A percentile compares a stretch with the other conserved stretches of the same genome.
These are phyloP conservation scores for Pyrrhoderma noxium DNA, from an alignment of 1,284 basidiomycete genomes.

Conservation along the genomic window DNA sequence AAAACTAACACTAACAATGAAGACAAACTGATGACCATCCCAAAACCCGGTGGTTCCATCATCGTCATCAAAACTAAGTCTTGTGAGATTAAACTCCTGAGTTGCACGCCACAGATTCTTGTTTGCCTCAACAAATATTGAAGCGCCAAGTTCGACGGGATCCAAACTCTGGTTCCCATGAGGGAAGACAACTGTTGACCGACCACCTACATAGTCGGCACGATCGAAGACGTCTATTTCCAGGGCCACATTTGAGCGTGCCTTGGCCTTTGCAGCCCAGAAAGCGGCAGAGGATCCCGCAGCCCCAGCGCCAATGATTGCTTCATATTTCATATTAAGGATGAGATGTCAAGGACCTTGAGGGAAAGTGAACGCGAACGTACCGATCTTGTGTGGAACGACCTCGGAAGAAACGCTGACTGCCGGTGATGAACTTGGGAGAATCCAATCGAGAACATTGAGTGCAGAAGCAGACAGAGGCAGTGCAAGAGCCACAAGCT, in stretches of 20 bases:
- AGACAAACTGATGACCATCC: constrained; percentile 74
- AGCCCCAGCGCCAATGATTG: constrained; percentile 85
- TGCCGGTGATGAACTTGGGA: constrained; percentile 3
- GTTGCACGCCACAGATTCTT: constrained; percentile 78
- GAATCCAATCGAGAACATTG: constrained; percentile 14
- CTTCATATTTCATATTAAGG: constrained; percentile 24
- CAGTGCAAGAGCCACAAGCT: constrained; percentile 2
- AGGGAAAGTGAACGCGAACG: too few species aligned
- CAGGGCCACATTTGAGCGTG: constrained; percentile 56
- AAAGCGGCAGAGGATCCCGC: constrained; percentile 82
- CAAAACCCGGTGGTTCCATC: constrained; percentile 60
- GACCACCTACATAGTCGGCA: constrained; percentile 70
- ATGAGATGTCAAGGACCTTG: too few species aligned
- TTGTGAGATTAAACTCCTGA: constrained; percentile 70
- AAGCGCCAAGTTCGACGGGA: constrained; percentile 80
- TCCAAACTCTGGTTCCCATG: constrained; percentile 56
- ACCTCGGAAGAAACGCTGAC: constrained; percentile 14
- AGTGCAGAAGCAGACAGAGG: constrained; percentile 7
- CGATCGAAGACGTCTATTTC: constrained; percentile 82
- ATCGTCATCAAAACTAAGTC: constrained; percentile 46
- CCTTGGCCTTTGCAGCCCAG: constrained; percentile 73
- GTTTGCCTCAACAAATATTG: constrained; percentile 81
- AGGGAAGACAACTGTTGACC: constrained; percentile 77
- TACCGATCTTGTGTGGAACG: constrained; percentile 31
- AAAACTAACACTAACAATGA: constrained; percentile 40